A percentile compares a stretch with the other conserved stretches of the same genome.
These are phyloP conservation scores for Penicillium mononematosum DNA, from an alignment of 495 filamentous ascomycete genomes.

Conservation along the genomic window DNA sequence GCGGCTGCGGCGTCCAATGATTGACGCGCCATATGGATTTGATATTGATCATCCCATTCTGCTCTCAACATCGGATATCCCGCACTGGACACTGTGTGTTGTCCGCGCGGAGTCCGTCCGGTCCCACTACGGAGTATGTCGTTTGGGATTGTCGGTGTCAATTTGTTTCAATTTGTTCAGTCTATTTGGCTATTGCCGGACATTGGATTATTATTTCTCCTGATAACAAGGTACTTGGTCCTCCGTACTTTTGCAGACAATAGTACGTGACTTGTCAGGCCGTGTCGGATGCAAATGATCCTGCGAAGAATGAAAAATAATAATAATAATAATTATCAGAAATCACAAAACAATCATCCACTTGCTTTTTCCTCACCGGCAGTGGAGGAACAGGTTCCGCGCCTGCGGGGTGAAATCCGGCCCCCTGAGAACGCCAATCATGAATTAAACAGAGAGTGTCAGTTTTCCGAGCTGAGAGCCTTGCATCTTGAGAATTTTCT, in stretches of 20 bases:
- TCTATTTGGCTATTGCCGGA: too few species aligned
- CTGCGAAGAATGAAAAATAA: background rate
- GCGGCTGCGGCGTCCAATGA: conserved; percentile 35
- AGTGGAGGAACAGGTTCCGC: conserved; percentile 28
- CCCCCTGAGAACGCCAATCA: conserved; percentile 32
- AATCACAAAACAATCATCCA: background rate
- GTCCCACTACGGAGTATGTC: conserved; percentile 18
- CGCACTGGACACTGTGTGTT: conserved; percentile 13
- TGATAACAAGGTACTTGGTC: background rate
- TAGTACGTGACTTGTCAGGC: background rate
- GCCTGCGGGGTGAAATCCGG: conserved; percentile 35
- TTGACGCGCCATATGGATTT: conserved; percentile 21
- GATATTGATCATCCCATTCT: conserved; percentile 28
- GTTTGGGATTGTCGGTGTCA: background rate
- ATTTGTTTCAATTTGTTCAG: too few species aligned
- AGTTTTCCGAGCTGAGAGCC: conserved; percentile 37
- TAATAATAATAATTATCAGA: background rate
- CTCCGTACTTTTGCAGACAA: too few species aligned
- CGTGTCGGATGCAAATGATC: background rate
- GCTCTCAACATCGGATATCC: conserved; percentile 18
- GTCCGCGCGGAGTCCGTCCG: conserved; percentile 6
- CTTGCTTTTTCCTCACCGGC: conserved; percentile 16
- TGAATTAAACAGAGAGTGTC: conserved; percentile 18
- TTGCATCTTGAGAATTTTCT: conserved; percentile 23
- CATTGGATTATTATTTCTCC: background rate